A percentile compares a stretch with the other conserved stretches of the same genome.
Conservation (phyloP, 129 eudicot species). For the Chrysanthemum makinoi region DNA sequence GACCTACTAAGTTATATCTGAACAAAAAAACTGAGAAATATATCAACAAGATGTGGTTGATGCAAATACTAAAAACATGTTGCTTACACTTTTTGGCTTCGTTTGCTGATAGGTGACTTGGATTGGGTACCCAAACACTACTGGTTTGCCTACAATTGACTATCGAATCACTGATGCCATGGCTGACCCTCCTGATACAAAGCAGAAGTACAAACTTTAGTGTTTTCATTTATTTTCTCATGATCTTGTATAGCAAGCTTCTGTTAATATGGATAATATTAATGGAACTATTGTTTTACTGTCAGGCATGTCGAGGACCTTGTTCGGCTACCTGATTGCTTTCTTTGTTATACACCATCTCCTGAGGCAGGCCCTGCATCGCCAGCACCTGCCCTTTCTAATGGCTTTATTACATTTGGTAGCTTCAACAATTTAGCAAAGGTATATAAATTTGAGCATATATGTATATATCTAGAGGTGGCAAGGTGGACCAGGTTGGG, state of each 20-base stretch:
- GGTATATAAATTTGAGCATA: constrained; percentile 41
- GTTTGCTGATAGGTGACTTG: constrained; percentile 69
- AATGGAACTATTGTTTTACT: constrained; percentile 23
- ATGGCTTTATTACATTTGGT: constrained; percentile 91
- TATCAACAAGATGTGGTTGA: no score
- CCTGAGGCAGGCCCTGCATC: constrained; percentile 87
- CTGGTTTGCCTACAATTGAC: constrained; percentile 95
- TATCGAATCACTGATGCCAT: constrained; percentile 86
- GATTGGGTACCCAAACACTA: constrained; percentile 98
- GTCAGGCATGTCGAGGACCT: constrained; percentile 91
- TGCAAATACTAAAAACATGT: not conserved
- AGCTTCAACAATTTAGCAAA: constrained; percentile 97
- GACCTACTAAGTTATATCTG: no score
- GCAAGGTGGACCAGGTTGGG: not conserved
- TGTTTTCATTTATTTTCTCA: constrained; percentile 4
- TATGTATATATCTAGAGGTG: not conserved
- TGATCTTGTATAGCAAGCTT: constrained; percentile 9
- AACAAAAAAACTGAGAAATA: no score
- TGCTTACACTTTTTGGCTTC: constrained; percentile 34
- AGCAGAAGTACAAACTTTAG: constrained; percentile 54
- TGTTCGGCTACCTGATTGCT: constrained; percentile 78
- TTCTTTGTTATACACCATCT: constrained; percentile 93
- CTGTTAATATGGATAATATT: constrained; percentile 16
- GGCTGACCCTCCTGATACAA: constrained; percentile 83
- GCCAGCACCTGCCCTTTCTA: constrained; percentile 85